Conservation (phyloP, 2,329 filamentous ascomycete genomes). For the Aspergillus aculeatus region DNA sequence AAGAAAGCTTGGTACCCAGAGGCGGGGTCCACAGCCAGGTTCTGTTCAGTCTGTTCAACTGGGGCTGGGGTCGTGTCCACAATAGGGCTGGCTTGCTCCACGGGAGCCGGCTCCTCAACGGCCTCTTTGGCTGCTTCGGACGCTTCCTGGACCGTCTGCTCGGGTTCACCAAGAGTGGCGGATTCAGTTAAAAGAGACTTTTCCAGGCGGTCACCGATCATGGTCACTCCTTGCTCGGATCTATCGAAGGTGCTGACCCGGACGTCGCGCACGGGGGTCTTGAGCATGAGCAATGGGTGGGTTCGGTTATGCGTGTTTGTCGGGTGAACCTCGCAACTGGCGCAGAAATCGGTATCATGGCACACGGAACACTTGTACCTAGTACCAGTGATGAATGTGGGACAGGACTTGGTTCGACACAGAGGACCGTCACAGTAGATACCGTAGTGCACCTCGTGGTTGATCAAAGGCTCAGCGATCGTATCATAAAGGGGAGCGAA, state of each 20-base stretch:
- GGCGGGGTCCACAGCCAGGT: slow-evolving; percentile 34
- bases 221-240: slow-evolving; percentile 64
- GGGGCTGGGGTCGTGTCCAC: slow-evolving; percentile 28
- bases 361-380: slow-evolving; percentile 98
- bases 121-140: neutral
- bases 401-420: slow-evolving; percentile 58
- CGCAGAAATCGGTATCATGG: slow-evolving; percentile 92
- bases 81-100: slow-evolving; percentile 35
- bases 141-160: slow-evolving; percentile 8
- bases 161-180: slow-evolving; percentile 50
- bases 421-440: slow-evolving; percentile 95
- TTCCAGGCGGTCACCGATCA: slow-evolving; percentile 66
- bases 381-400: slow-evolving; percentile 69
- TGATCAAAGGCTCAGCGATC: slow-evolving; percentile 47
- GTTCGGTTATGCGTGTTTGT: slow-evolving; percentile 85
- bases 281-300: slow-evolving; percentile 97
- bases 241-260: slow-evolving; percentile 83
- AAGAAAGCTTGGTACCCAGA: slow-evolving; percentile 62
- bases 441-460: slow-evolving; percentile 66
- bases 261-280: slow-evolving; percentile 83
- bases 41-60: slow-evolving; percentile 18
- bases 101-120: slow-evolving; percentile 16
- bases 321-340: slow-evolving; percentile 86
- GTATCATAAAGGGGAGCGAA: slow-evolving; percentile 86
- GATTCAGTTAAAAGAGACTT: slow-evolving; percentile 44